Conservation (phyloP, 306 rosid genomes). For the Hippophae rhamnoides region DNA sequence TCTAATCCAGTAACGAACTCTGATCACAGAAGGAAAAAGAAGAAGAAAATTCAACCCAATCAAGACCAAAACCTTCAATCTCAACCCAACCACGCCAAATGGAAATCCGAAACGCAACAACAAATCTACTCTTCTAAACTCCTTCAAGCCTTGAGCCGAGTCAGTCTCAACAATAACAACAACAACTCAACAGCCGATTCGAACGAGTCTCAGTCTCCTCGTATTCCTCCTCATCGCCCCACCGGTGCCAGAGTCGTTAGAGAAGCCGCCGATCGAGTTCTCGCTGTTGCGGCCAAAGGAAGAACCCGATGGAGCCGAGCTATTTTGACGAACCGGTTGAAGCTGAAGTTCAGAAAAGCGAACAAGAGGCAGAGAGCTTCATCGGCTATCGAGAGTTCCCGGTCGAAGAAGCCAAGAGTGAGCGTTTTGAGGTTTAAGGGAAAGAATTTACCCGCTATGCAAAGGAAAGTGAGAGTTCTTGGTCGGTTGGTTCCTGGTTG, state of each 20-base stretch:
- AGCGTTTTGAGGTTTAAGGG: slow-evolving; percentile 61
- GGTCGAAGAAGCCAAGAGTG: slow-evolving; percentile 54
- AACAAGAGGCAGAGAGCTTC: slow-evolving; percentile 27
- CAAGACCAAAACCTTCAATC: slow-evolving; percentile 22
- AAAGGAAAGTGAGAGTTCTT: slow-evolving; percentile 53
- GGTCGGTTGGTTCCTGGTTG: slow-evolving; percentile 96
- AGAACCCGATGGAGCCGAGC: slow-evolving; percentile 92
- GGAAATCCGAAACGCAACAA: slow-evolving; percentile 77
- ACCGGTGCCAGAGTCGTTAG: slow-evolving; percentile 51
- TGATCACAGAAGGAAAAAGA: slow-evolving; percentile 43
- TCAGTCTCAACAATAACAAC: slow-evolving; percentile 17
- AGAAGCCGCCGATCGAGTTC: slow-evolving; percentile 71
- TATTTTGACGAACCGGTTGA: slow-evolving; percentile 56
- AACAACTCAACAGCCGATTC: neutral
- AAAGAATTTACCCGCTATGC: slow-evolving; percentile 64
- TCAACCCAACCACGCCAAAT: slow-evolving; percentile 22
- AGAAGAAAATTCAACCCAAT: slow-evolving; percentile 45
- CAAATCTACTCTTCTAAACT: slow-evolving; percentile 69
- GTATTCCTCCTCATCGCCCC: slow-evolving; percentile 27
- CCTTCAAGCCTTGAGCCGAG: slow-evolving; percentile 49
- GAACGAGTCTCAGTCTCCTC: neutral
- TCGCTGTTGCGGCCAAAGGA: slow-evolving; percentile 77
- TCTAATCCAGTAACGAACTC: slow-evolving; percentile 41
- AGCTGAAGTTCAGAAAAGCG: slow-evolving; percentile 55
- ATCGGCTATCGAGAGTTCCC: slow-evolving; percentile 17